Conservation (phyloP, 306 rosid genomes). For the Vigna nakashimae region DNA sequence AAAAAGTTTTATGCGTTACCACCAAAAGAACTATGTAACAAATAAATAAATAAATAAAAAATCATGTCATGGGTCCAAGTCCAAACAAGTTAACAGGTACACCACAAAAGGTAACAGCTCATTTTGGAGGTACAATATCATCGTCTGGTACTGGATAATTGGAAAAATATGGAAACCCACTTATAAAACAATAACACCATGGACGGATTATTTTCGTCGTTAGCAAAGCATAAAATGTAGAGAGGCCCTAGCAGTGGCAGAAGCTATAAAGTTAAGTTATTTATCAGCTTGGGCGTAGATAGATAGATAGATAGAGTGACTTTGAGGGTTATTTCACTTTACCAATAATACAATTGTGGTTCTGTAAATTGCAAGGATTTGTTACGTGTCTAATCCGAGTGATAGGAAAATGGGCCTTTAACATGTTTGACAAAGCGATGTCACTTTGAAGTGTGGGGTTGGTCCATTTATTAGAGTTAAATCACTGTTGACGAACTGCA, state of each 20-base stretch:
- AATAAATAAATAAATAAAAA: too few relatives aligned
- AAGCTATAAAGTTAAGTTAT: slow-evolving; percentile 34
- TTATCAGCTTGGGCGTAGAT: background rate
- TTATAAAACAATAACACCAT: background rate
- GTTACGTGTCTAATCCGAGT: slow-evolving; percentile 32
- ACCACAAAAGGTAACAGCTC: slow-evolving; percentile 55
- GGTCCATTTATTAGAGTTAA: slow-evolving; percentile 50
- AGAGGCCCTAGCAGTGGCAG: background rate
- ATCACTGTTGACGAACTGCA: slow-evolving; percentile 9
- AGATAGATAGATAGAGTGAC: background rate
- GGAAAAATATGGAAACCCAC: slow-evolving; percentile 37
- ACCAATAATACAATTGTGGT: slow-evolving; percentile 28
- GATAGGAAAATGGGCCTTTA: slow-evolving; percentile 27
- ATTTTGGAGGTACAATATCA: slow-evolving; percentile 48
- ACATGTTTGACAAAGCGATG: slow-evolving; percentile 26
- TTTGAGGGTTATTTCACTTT: background rate
- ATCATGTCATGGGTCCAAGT: slow-evolving; percentile 44
- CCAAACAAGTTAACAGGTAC: background rate
- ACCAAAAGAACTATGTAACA: background rate
- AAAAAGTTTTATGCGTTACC: slow-evolving; percentile 14
- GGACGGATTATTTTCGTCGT: slow-evolving; percentile 6
- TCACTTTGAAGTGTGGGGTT: slow-evolving; percentile 55
- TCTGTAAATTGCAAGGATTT: slow-evolving; percentile 23
- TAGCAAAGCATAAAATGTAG: background rate
- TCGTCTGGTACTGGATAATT: background rate